These are phyloP conservation scores for Lyophyllum atratum DNA, from an alignment of 768 basidiomycete genomes.

Conservation along the genomic window DNA sequence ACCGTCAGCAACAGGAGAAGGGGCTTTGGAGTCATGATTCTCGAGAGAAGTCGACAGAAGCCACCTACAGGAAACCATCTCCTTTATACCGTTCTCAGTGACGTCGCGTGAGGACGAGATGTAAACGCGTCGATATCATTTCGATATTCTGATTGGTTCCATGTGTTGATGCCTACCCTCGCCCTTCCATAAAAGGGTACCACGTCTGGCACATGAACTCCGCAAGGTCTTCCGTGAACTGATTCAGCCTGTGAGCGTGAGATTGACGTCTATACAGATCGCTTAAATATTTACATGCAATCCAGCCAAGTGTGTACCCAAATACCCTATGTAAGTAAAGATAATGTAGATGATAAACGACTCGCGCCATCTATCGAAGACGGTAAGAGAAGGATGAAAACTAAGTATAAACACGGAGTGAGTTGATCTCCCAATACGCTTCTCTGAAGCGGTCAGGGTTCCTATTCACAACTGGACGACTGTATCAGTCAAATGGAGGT, in stretches of 20 bases:
- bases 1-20: slow-evolving; percentile 7
- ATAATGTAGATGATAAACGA: not conserved
- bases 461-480: slow-evolving; percentile 52
- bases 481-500: not conserved
- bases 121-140: not conserved
- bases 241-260: not conserved
- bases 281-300: too few species aligned
- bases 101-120: not conserved
- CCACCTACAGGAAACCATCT: not conserved
- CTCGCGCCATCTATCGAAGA: not conserved
- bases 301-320: too few species aligned
- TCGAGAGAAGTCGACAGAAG: not conserved
- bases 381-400: not conserved
- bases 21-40: not conserved
- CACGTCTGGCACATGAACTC: not conserved
- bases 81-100: too few species aligned
- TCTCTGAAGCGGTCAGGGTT: slow-evolving; percentile 58
- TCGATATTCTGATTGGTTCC: not conserved
- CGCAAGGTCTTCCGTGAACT: not conserved
- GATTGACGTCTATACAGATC: too few species aligned
- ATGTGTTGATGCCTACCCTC: not conserved
- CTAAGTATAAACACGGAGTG: slow-evolving; percentile 53
- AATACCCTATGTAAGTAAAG: too few species aligned
- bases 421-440: slow-evolving; percentile 73
- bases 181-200: not conserved